Evolutionary conservation across 2,329 filamentous ascomycete genomes (phyloP).

Genomic region (Aspergillus quadrilineatus): DNA sequence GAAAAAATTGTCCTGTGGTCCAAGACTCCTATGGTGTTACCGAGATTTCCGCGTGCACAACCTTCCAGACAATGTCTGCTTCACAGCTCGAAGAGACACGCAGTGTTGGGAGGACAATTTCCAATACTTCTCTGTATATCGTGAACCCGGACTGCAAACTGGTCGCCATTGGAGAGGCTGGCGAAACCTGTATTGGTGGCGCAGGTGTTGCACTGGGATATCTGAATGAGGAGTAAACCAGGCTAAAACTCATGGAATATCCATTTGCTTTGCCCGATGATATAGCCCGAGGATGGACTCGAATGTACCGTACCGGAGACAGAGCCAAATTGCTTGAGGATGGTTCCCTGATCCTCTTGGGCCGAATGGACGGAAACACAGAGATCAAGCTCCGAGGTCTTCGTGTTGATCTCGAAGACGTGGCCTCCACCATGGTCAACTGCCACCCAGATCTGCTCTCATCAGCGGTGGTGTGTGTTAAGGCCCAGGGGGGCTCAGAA

Average conservation of each 20-base stretch:
- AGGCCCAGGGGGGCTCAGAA: not conserved
- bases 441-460: not conserved
- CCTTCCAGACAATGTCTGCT: not conserved
- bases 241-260: not conserved
- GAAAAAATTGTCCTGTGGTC: not conserved
- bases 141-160: conserved; percentile 1
- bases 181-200: conserved; percentile 10
- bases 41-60: not conserved
- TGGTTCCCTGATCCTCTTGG: conserved; percentile 40
- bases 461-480: too few species aligned
- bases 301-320: conserved; percentile 31
- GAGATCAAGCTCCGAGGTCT: conserved; percentile 20
- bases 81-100: not conserved
- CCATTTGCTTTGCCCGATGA: conserved; percentile 2
- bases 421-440: conserved; percentile 27
- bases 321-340: conserved; percentile 29
- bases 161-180: conserved; percentile 1
- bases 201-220: conserved; percentile 9
- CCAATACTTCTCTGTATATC: conserved; percentile 2
- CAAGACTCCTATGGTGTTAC: conserved; percentile 7
- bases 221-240: not conserved
- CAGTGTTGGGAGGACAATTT: not conserved
- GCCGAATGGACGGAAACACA: not conserved
- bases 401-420: conserved; percentile 49
- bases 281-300: not conserved